Evolutionary conservation across 1,284 basidiomycete species (phyloP).

Genomic region (Leccinum griseonigrum): DNA sequence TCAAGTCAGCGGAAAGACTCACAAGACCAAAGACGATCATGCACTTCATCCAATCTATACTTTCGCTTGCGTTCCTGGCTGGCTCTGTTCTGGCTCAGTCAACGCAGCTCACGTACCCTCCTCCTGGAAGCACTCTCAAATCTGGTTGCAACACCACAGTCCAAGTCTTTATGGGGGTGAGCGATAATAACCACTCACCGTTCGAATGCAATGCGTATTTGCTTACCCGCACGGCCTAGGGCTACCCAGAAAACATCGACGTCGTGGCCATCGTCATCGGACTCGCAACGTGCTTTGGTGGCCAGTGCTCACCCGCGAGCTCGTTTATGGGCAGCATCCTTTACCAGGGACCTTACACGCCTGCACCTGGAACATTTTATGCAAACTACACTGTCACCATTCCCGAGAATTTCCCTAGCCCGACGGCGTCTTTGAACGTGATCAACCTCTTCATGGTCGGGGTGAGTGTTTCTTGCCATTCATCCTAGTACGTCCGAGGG

Average conservation of each 20-base stretch:
- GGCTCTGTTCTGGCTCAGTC: constrained; percentile 20
- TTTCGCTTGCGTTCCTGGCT: constrained; percentile 16
- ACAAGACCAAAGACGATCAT: constrained; percentile 5
- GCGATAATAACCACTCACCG: neutral
- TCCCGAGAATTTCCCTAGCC: constrained; percentile 12
- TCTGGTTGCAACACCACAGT: constrained; percentile 15
- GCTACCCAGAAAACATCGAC: constrained; percentile 22
- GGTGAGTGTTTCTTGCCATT: constrained; percentile 14
- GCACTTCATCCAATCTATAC: constrained; percentile 14
- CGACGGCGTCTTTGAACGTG: constrained; percentile 20
- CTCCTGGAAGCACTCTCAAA: constrained; percentile 9
- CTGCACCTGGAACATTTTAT: neutral
- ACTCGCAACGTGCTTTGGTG: constrained; percentile 16
- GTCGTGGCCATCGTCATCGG: constrained; percentile 28
- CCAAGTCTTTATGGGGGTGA: constrained; percentile 24
- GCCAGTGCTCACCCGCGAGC: constrained; percentile 17
- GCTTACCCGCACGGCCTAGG: constrained; percentile 11
- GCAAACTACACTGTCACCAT: constrained; percentile 25
- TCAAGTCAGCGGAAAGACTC: neutral
- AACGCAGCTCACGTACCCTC: constrained; percentile 13
- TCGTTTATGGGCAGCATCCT: constrained; percentile 19
- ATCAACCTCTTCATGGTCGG: constrained; percentile 30
- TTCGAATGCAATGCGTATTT: neutral
- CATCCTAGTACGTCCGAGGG: neutral
- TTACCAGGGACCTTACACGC: constrained; percentile 24